Evolutionary conservation across 306 rosid genomes (phyloP), one percentile per base, ranked within the genome.

Genomic region (Fragaria iinumae): DNA sequence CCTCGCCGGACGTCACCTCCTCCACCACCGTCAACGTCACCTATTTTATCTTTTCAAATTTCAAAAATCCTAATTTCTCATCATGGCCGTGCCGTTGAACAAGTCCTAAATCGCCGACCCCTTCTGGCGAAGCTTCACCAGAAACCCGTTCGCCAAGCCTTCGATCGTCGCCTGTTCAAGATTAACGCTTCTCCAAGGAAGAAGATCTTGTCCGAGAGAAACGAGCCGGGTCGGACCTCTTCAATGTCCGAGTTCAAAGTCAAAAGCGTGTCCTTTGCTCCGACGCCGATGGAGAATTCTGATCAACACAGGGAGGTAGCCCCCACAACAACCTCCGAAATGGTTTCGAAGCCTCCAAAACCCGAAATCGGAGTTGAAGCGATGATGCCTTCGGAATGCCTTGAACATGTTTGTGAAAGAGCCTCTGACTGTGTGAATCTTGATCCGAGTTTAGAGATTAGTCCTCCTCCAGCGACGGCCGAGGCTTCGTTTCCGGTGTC

Each of bases 121-220:
- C 25, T 34, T 86, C 67, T 75, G 92, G 70, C 84, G 89, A 73
- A 93, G 97, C 87, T 87, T 93, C 87, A 70, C 80, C 5, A 93
- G 96, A 29, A 93, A 84, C 78, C 91, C 96, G 1, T 91, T 91
- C 50, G 1, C 82, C 43, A 93, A 88, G 71, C 96, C 95, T 39
- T 87, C 97, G 1, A 50, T 88, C 12, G 38, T 76, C 27, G 43
- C 86, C 13, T 86, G 59, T 73, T 84, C 87, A 10, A 86, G 89
- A 72, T 62, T 55, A 66, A 83, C 0, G 79, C 79, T 25, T 91
- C 97, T 38, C 98, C 97, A 3, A 87, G 83, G 79, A 93, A 91
- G 88, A 93, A 88, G 69, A 72, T 93, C 49, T 82, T 93, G 11
- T 44, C 41, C 0, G 96, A 93, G 78, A 80, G 89, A 85, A 93